A percentile compares a stretch with the other conserved stretches of the same genome.
Evolutionary conservation across 2,329 filamentous ascomycete genomes (phyloP).

Genomic region (Tolypocladium nubicola): DNA sequence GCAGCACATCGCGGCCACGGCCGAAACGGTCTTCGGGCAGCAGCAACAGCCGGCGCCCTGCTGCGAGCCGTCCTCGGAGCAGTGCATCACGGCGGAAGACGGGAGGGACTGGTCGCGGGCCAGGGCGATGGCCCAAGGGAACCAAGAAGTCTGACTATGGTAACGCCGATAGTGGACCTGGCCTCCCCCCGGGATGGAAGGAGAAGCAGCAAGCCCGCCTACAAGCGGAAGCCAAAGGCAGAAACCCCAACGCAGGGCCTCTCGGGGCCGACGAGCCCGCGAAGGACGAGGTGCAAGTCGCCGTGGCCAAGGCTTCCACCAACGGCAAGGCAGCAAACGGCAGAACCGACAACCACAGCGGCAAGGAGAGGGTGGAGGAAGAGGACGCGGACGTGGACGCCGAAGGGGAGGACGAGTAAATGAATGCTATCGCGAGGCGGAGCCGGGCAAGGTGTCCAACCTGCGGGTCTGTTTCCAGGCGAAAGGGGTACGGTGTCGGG

Average conservation of each 20-base stretch:
- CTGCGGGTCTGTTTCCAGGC: not conserved
- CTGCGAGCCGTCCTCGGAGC: conserved; percentile 28
- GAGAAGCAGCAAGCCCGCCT: conserved; percentile 17
- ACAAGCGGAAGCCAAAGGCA: conserved; percentile 7
- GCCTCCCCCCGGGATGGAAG: conserved; percentile 47
- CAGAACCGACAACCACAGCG: conserved; percentile 2
- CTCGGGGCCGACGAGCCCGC: conserved; percentile 13
- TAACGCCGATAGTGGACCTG: conserved; percentile 54
- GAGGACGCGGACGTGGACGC: conserved; percentile 21
- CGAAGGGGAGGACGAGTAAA: conserved; percentile 21
- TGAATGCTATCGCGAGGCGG: not conserved
- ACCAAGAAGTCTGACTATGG: conserved; percentile 60
- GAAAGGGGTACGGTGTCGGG: not conserved
- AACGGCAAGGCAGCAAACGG: conserved; percentile 12
- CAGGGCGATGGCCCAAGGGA: conserved; percentile 56
- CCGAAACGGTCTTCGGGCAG: conserved; percentile 24
- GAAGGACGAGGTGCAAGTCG: conserved; percentile 22
- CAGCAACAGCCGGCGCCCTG: conserved; percentile 17
- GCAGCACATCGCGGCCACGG: conserved; percentile 26
- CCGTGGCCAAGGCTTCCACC: conserved; percentile 12
- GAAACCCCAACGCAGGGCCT: conserved; percentile 5
- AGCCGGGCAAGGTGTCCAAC: not conserved
- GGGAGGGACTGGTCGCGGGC: conserved; percentile 53
- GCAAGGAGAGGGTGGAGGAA: not conserved
- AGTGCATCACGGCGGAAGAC: conserved; percentile 39